A percentile compares a stretch with the other conserved stretches of the same genome.
Conservation (phyloP, 2,329 filamentous ascomycete species). For the Pseudopithomyces chartarum region DNA sequence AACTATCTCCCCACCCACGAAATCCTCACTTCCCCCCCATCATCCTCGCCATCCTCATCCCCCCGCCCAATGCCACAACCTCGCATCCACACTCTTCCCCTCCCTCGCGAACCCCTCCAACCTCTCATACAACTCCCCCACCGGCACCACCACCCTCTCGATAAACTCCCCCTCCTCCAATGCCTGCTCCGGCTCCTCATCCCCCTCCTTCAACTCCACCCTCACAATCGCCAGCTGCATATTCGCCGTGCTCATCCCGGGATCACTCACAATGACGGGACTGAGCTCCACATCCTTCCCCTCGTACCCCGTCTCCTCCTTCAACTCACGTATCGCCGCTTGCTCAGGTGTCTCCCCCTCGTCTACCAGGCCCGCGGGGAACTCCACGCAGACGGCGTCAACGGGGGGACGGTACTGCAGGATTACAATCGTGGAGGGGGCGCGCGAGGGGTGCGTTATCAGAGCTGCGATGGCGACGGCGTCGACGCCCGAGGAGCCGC, state of each 20-base stretch:
- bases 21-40: too few relatives aligned
- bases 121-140: constrained; percentile 61
- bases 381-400: constrained; percentile 63
- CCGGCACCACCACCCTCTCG: constrained; percentile 62
- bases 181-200: constrained; percentile 60
- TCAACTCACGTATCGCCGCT: constrained; percentile 63
- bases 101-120: constrained; percentile 53
- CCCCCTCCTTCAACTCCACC: constrained; percentile 57
- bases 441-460: constrained; percentile 52
- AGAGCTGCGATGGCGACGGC: constrained; percentile 65
- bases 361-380: constrained; percentile 65
- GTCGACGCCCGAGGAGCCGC: constrained; percentile 61
- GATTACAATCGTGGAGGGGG: constrained; percentile 59
- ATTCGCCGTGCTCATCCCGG: constrained; percentile 64
- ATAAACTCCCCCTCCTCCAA: constrained; percentile 68
- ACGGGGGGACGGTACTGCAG: constrained; percentile 66
- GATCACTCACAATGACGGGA: constrained; percentile 70
- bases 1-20: too few relatives aligned
- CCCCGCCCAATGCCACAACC: constrained; percentile 65
- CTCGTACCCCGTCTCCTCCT: constrained; percentile 67
- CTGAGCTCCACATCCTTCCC: constrained; percentile 58
- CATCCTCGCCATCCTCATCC: constrained; percentile 56
- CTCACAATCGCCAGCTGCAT: constrained; percentile 67
- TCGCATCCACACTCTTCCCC: constrained; percentile 61
- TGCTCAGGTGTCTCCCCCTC: constrained; percentile 60